Percentiles rank a stretch among this genome's conserved stretches.
Evolutionary conservation across 345 rosid genomes (phyloP).

Genomic region (Rhodamnia argentea): DNA sequence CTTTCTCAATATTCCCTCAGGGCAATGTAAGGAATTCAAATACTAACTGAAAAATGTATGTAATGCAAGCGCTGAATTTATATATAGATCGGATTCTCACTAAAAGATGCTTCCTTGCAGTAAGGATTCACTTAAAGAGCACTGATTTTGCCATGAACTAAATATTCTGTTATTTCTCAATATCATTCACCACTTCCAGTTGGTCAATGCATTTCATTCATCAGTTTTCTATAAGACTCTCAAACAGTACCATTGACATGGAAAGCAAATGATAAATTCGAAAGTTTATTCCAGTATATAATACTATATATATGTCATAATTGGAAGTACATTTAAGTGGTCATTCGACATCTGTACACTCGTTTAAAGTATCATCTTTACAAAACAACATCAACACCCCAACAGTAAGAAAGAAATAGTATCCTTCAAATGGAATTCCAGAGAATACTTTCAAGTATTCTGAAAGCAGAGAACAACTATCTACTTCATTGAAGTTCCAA

Average conservation of each 20-base stretch:
- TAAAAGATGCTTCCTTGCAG: not conserved
- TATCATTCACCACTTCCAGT: not conserved
- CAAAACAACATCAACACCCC: not conserved
- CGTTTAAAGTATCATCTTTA: not conserved
- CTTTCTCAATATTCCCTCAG: not conserved
- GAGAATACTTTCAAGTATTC: not conserved
- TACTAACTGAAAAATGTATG: not conserved
- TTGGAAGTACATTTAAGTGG: not conserved
- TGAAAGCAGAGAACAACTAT: not conserved
- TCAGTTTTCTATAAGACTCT: not conserved
- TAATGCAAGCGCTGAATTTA: not conserved
- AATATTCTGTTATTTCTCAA: not conserved
- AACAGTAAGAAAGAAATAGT: not conserved
- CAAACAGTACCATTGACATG: not conserved
- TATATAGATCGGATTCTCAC: not conserved
- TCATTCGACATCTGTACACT: not conserved
- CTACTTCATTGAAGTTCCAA: not conserved
- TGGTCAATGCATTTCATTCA: not conserved
- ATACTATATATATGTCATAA: not conserved
- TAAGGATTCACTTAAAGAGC: not conserved
- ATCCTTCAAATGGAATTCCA: not conserved
- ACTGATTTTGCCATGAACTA: not conserved
- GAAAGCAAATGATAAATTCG: not conserved
- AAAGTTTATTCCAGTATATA: not conserved
- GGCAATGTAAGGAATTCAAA: not conserved